These are phyloP conservation scores for Eimeria sp. DNA, from an alignment of 169 alveolate genomes.

Conservation along the genomic window DNA sequence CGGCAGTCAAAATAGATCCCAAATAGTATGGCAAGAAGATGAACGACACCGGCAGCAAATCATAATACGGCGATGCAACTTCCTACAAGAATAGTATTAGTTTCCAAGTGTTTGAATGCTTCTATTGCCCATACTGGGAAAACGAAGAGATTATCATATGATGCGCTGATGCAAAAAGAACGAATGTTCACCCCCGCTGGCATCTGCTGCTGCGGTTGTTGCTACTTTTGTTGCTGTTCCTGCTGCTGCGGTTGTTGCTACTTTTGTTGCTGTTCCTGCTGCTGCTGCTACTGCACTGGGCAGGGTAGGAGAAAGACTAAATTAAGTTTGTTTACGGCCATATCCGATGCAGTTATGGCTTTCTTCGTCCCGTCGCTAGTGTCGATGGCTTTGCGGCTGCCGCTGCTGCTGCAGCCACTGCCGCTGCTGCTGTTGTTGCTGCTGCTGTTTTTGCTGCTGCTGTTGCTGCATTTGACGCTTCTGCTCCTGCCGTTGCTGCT, in stretches of 20 bases:
- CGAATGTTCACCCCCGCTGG: not conserved
- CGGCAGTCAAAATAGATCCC: not conserved
- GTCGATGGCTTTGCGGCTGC: not conserved
- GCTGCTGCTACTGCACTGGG: constrained; percentile 3
- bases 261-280: not conserved
- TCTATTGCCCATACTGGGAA: too few relatives aligned
- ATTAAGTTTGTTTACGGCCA: not conserved
- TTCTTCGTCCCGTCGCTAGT: not conserved
- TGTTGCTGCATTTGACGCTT: not conserved
- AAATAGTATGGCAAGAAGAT: not conserved
- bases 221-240: not conserved
- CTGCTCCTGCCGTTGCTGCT: not conserved
- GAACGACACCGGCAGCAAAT: not conserved
- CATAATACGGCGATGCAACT: not conserved
- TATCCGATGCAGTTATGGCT: not conserved
- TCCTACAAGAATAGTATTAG: not conserved
- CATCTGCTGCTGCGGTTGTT: constrained; percentile 6
- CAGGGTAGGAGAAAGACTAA: not conserved
- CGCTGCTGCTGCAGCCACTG: constrained; percentile 3
- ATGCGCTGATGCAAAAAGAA: not conserved
- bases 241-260: constrained; percentile 14
- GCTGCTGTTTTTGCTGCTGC: not conserved
- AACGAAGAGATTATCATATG: not conserved
- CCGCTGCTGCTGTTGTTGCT: not conserved
- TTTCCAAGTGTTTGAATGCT: too few relatives aligned